Evolutionary conservation across 2,329 filamentous ascomycete genomes (phyloP).

Genomic region (Trichoderma arundinaceum): DNA sequence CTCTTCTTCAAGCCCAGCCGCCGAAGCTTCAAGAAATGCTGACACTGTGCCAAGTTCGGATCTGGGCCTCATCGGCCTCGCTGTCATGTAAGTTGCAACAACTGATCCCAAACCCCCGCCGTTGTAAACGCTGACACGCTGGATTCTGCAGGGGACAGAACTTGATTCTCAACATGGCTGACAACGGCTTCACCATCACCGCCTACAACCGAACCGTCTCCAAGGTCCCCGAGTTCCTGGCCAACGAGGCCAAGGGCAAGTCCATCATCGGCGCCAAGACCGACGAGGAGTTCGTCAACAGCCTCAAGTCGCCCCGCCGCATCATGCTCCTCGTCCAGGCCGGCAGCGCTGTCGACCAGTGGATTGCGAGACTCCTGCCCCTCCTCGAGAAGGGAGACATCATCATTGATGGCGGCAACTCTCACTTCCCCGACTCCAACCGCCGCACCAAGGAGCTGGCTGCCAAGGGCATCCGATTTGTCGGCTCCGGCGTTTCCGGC

Average conservation of each 20-base stretch:
- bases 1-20: constrained; percentile 38
- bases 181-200: constrained; percentile 94
- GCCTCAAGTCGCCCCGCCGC: constrained; percentile 96
- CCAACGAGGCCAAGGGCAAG: constrained; percentile 93
- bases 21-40: constrained; percentile 55
- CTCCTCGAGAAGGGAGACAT: constrained; percentile 87
- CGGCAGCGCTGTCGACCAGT: constrained; percentile 96
- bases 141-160: constrained; percentile 68
- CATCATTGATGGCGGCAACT: constrained; percentile 98
- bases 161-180: constrained; percentile 87
- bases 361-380: constrained; percentile 93
- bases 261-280: constrained; percentile 91
- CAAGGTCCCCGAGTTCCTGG: constrained; percentile 95
- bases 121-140: constrained; percentile 32
- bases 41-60: constrained; percentile 72
- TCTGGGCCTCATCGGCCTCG: constrained; percentile 90
- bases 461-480: constrained; percentile 89
- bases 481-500: constrained; percentile 96
- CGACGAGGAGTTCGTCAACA: constrained; percentile 91
- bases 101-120: constrained; percentile 29
- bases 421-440: constrained; percentile 98
- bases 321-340: constrained; percentile 99
- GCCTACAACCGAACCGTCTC: constrained; percentile 98
- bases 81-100: constrained; percentile 73
- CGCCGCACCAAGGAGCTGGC: constrained; percentile 89